Percentiles rank a stretch among this genome's conserved stretches.
Conservation (phyloP, 176 grass and related monocot genomes). For the Oryza australiensis region DNA sequence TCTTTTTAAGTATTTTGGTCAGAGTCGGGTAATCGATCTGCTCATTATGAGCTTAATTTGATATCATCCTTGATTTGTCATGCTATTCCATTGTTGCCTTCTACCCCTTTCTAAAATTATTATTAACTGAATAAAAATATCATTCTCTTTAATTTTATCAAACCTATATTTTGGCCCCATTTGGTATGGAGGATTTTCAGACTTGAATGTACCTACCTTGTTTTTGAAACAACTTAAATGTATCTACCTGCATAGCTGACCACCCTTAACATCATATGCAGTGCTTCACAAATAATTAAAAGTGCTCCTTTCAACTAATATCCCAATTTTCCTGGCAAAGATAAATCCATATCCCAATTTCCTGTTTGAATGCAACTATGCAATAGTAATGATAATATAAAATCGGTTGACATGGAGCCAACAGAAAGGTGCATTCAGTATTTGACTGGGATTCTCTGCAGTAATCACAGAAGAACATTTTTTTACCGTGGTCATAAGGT, state of each 20-base stretch:
- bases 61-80: background rate
- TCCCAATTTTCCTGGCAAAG: background rate
- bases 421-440: background rate
- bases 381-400: background rate
- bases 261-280: conserved; percentile 14
- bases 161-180: background rate
- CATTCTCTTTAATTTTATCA: background rate
- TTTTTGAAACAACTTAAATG: background rate
- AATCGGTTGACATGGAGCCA: background rate
- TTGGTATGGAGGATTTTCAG: background rate
- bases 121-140: background rate
- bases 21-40: background rate
- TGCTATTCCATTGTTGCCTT: background rate
- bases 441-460: no score
- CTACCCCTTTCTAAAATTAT: background rate
- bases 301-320: background rate
- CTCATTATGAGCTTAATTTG: background rate
- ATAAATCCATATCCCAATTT: background rate
- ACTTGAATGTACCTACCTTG: background rate
- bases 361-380: background rate
- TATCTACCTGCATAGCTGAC: conserved; percentile 1
- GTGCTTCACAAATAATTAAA: background rate
- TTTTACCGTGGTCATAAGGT: no score
- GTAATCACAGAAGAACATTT: no score
- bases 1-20: background rate